A percentile compares a stretch with the other conserved stretches of the same genome.
These are phyloP conservation scores for Magnolia officinalis DNA, from an alignment of 164 flowering plant genomes.

Conservation along the genomic window DNA sequence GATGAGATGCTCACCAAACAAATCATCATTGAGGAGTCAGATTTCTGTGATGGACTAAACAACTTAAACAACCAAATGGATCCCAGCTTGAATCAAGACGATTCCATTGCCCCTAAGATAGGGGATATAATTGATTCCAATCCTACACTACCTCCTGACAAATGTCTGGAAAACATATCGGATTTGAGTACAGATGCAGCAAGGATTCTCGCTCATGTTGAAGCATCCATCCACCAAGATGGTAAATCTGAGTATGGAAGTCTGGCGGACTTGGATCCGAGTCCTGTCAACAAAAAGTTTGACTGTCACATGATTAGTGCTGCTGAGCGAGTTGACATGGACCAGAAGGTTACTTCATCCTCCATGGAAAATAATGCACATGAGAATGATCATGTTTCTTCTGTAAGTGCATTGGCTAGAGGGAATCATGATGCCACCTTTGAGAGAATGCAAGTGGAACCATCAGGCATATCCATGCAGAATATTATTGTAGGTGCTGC, in stretches of 20 bases:
- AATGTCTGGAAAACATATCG: slow-evolving; percentile 19
- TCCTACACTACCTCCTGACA: slow-evolving; percentile 28
- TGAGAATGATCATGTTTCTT: not conserved
- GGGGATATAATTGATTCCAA: slow-evolving; percentile 22
- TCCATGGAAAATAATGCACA: not conserved
- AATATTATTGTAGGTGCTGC: slow-evolving; percentile 11
- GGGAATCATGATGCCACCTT: not conserved
- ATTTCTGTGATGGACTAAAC: slow-evolving; percentile 41
- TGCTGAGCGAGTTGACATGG: slow-evolving; percentile 1
- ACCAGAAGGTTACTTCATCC: not conserved
- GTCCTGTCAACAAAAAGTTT: slow-evolving; percentile 15
- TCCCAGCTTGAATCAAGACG: slow-evolving; percentile 31
- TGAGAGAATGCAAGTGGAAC: slow-evolving; percentile 20
- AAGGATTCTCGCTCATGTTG: slow-evolving; percentile 16
- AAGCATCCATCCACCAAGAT: slow-evolving; percentile 19
- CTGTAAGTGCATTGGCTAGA: not conserved
- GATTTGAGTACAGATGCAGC: slow-evolving; percentile 17
- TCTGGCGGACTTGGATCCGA: slow-evolving; percentile 15
- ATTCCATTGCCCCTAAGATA: slow-evolving; percentile 17
- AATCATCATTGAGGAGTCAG: slow-evolving; percentile 40
- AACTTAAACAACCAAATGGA: slow-evolving; percentile 43
- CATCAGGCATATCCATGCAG: slow-evolving; percentile 5
- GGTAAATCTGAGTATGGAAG: slow-evolving; percentile 24
- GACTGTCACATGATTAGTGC: not conserved
- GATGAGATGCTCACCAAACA: slow-evolving; percentile 60